Evolutionary conservation across 176 grass and related monocot genomes (phyloP).

Genomic region (Zizania latifolia): DNA sequence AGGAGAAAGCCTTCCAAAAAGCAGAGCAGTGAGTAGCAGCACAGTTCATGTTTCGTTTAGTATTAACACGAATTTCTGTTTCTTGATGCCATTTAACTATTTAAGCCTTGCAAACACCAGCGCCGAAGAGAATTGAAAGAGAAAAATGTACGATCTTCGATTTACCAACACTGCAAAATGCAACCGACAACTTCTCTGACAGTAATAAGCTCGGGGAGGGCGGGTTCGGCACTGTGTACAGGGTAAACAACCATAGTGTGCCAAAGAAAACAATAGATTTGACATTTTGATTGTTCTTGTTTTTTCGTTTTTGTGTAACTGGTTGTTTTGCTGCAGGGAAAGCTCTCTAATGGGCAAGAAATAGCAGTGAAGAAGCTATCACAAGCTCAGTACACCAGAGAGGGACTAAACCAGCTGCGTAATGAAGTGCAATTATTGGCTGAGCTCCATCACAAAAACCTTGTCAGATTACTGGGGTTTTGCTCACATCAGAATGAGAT

Average conservation of each 20-base stretch:
- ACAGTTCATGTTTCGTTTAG: not conserved
- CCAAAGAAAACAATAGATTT: not conserved
- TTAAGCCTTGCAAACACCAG: not conserved
- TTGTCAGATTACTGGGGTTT: slow-evolving; percentile 48
- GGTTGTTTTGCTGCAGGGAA: slow-evolving; percentile 26
- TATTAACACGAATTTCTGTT: not conserved
- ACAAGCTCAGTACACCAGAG: not conserved
- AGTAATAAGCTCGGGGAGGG: slow-evolving; percentile 42
- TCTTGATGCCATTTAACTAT: not conserved
- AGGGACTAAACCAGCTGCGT: too few species aligned
- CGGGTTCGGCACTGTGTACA: slow-evolving; percentile 46
- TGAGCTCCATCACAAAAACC: slow-evolving; percentile 55
- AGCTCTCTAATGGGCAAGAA: slow-evolving; percentile 40
- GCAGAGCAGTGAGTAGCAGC: not conserved
- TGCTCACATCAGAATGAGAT: slow-evolving; percentile 38
- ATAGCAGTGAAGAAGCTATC: slow-evolving; percentile 55
- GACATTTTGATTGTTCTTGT: too few species aligned
- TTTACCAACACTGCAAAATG: slow-evolving; percentile 24
- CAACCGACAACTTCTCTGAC: slow-evolving; percentile 34
- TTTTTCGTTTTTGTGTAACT: not conserved
- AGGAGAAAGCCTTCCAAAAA: slow-evolving; percentile 19
- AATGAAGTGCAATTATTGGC: slow-evolving; percentile 50
- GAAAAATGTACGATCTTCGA: slow-evolving; percentile 39
- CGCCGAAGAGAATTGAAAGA: slow-evolving; percentile 17
- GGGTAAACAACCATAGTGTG: not conserved